Conservation (phyloP, 176 grass and related monocot genomes). For the Dendrocalamus sinicus region DNA sequence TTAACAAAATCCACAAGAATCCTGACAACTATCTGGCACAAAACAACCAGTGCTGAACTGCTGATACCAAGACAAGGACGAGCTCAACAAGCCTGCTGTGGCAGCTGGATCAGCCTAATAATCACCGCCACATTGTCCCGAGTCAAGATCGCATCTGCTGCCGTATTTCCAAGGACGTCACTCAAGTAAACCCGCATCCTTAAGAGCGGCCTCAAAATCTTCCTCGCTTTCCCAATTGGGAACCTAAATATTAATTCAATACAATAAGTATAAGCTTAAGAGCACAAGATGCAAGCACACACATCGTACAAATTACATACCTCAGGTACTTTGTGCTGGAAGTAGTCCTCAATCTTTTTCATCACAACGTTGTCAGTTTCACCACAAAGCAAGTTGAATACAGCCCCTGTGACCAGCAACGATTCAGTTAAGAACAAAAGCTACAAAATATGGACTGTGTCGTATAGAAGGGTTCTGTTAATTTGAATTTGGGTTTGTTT, state of each 20-base stretch:
- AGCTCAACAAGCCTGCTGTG: background rate
- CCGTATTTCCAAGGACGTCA: conserved; percentile 4
- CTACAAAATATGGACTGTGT: background rate
- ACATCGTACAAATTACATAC: conserved; percentile 34
- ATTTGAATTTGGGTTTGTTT: background rate
- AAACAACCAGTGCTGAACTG: background rate
- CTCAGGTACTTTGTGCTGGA: conserved; percentile 69
- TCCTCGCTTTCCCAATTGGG: conserved; percentile 79
- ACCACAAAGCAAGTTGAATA: conserved; percentile 89
- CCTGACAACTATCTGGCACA: conserved; percentile 30
- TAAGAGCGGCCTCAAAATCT: conserved; percentile 83
- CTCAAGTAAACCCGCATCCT: conserved; percentile 84
- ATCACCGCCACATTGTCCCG: background rate
- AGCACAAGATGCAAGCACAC: background rate
- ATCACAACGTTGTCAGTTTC: conserved; percentile 69
- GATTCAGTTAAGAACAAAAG: conserved; percentile 22
- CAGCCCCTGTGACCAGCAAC: conserved; percentile 73
- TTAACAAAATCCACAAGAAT: conserved; percentile 34
- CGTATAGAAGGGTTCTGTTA: background rate
- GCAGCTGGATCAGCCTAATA: conserved; percentile 18
- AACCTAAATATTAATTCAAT: conserved; percentile 48
- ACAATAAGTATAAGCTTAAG: conserved; percentile 1
- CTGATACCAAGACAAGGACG: background rate
- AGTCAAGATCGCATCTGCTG: background rate
- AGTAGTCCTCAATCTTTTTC: conserved; percentile 89